phyloP scores from a whole-genome alignment of 2,329 filamentous ascomycete species.

The Apiospora rasikravindrae region DNA sequence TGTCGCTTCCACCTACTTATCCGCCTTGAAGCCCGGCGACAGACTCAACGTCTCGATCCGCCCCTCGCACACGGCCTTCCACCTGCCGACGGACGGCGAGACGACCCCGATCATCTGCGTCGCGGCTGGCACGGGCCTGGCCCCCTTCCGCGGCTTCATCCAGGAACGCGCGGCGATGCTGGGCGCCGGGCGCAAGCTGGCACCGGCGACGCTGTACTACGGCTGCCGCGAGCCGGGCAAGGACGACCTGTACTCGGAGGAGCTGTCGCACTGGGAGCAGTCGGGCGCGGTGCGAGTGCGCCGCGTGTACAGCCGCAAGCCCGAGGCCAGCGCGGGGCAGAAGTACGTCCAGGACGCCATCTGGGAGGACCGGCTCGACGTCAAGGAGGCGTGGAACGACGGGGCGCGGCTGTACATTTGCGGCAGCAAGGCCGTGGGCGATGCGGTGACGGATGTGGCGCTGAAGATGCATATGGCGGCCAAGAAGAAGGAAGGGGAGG shows the following conservation, averaged over 20 bases:
- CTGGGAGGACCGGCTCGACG: conserved; percentile 29
- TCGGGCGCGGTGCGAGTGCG: conserved; percentile 57
- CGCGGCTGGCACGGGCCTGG: conserved; percentile 46
- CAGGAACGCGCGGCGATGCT: conserved; percentile 47
- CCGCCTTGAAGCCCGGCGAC: conserved; percentile 34
- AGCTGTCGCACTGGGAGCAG: conserved; percentile 50
- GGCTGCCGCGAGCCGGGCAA: conserved; percentile 50
- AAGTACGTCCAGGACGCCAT: conserved; percentile 33
- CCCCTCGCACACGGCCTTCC: conserved; percentile 30
- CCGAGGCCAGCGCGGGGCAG: conserved; percentile 47
- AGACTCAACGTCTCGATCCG: conserved; percentile 23
- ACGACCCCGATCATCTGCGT: conserved; percentile 39
- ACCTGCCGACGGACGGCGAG: conserved; percentile 44
- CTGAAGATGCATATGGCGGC: conserved; percentile 41
- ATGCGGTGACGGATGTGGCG: conserved; percentile 50
- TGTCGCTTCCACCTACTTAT: conserved; percentile 48
- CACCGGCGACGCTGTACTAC: conserved; percentile 53
- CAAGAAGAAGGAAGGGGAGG: conserved; percentile 32
- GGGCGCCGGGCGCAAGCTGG: conserved; percentile 42
- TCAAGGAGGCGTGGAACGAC: conserved; percentile 27
- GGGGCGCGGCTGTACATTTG: conserved; percentile 59
- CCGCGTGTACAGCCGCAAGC: conserved; percentile 52
- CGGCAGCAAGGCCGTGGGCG: conserved; percentile 53
- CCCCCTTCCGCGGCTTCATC: conserved; percentile 54
- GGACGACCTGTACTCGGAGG: conserved; percentile 50